These are phyloP conservation scores for Pestalotiopsis sp. DNA, from an alignment of 2,329 filamentous ascomycete species.

Conservation along the genomic window DNA sequence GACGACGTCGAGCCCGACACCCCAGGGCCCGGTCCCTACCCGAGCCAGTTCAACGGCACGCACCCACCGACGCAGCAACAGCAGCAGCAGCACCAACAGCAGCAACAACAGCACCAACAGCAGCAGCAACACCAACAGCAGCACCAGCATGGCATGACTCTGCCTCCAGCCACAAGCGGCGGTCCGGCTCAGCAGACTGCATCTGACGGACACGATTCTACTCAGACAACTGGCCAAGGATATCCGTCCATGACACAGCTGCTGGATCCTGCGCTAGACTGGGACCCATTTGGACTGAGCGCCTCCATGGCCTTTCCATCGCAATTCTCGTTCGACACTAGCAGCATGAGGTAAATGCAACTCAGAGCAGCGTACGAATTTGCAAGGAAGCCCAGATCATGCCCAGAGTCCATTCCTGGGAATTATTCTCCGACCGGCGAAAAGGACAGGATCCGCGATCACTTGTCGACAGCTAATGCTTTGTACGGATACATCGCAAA, in stretches of 20 bases:
- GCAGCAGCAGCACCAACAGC: constrained; percentile 29
- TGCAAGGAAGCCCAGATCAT: not conserved
- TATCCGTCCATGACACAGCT: constrained; percentile 69
- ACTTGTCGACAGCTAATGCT: not conserved
- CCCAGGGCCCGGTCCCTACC: constrained; percentile 69
- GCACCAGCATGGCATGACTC: constrained; percentile 32
- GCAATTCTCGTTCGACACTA: constrained; percentile 74
- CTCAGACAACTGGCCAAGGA: constrained; percentile 33
- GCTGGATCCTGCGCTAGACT: constrained; percentile 82
- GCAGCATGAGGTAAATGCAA: constrained; percentile 47
- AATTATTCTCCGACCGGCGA: not conserved
- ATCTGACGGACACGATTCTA: constrained; percentile 33
- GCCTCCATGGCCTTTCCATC: constrained; percentile 95
- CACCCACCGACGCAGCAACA: constrained; percentile 24
- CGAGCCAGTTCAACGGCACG: constrained; percentile 52
- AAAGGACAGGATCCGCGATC: not conserved
- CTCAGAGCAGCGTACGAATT: not conserved
- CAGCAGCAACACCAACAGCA: not conserved
- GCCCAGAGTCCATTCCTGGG: not conserved
- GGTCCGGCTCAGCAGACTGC: constrained; percentile 42
- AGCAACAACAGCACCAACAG: constrained; percentile 24
- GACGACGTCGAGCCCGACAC: constrained; percentile 79
- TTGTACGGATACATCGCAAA: not conserved
- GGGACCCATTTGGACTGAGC: constrained; percentile 90
- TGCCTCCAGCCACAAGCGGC: constrained; percentile 40